Evolutionary conservation across 2,329 filamentous ascomycete species (phyloP), one percentile per base, ranked within the genome.

Genomic region (Talaromyces sp.): DNA sequence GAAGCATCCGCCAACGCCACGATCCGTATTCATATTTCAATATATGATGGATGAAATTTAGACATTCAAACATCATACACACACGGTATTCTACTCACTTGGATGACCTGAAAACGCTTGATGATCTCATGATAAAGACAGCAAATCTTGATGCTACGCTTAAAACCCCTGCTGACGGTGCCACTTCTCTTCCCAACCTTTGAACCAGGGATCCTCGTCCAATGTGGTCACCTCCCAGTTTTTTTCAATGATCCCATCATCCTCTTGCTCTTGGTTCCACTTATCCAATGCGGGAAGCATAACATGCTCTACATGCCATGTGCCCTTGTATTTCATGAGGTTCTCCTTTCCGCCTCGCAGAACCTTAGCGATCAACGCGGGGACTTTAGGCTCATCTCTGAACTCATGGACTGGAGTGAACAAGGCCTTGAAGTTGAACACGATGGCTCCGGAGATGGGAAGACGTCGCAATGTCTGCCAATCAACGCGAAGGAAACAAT

Each of bases 381-480:
- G 92, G 0, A 96, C 78, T 54, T 86, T 89, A 0, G 89, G 84
- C 73, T 96, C 92, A 62, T 89, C 81, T 2, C 84, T 79, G 63
- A 96, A 86, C 66, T 89, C 86, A 0, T 81, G 72, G 0, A 96
- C 73, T 0, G 89, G 89, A 0, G 91, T 95, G 75, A 96, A 96
- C 0, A 95, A 75, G 0, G 89, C 91, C 71, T 93, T 96, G 83
- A 93, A 96, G 74, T 95, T 96, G 79, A 96, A 96, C 0, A 92
- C 84, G 1, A 96, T 80, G 76, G 84, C 88, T 0, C 85, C 90
- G 0, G 88, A 92, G 0, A 96, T 79, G 0, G 92, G 91, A 0
- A 96, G 77, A 2, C 92, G 85, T 1, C 92, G 86, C 3, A 96
- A 78, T 0, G 92, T 96, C 75, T 96, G 92, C 90, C 91, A 96